Evolutionary conservation across 495 filamentous ascomycete species (phyloP).

Genomic region (Apodospora peruviana): DNA sequence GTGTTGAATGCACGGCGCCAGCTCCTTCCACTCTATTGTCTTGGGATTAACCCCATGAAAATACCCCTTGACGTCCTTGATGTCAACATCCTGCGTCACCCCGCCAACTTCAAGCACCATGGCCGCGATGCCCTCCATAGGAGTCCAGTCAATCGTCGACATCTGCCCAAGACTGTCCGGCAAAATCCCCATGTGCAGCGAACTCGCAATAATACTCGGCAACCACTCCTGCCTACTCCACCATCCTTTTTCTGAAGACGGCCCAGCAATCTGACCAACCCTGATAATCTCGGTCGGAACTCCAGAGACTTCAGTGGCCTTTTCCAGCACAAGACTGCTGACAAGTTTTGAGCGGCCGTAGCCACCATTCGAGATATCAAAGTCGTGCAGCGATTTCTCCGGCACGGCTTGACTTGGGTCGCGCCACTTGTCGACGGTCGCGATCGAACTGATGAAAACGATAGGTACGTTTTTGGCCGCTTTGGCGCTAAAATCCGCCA

Average conservation of each 20-base stretch:
- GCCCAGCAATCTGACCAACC: constrained; percentile 55
- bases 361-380: constrained; percentile 33
- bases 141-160: constrained; percentile 50
- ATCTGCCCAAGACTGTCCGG: constrained; percentile 33
- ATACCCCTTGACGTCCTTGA: constrained; percentile 31
- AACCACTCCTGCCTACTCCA: constrained; percentile 59
- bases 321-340: constrained; percentile 44
- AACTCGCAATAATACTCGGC: constrained; percentile 43
- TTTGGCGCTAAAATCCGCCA: constrained; percentile 46
- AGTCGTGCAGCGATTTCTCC: constrained; percentile 40
- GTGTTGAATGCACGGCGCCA: constrained; percentile 29
- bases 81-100: constrained; percentile 15
- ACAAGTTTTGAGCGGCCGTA: constrained; percentile 56
- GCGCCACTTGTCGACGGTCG: constrained; percentile 33
- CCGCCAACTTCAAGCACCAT: constrained; percentile 33
- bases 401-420: constrained; percentile 33
- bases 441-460: constrained; percentile 51
- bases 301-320: constrained; percentile 28
- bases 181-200: constrained; percentile 34
- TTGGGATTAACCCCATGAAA: constrained; percentile 47
- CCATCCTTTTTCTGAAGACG: constrained; percentile 31
- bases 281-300: constrained; percentile 45
- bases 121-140: constrained; percentile 39
- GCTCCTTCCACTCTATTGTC: constrained; percentile 26
- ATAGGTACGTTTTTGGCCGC: constrained; percentile 41